Evolutionary conservation across 1,139 yeast species (phyloP).

Genomic region (Zygosaccharomyces sapae): DNA sequence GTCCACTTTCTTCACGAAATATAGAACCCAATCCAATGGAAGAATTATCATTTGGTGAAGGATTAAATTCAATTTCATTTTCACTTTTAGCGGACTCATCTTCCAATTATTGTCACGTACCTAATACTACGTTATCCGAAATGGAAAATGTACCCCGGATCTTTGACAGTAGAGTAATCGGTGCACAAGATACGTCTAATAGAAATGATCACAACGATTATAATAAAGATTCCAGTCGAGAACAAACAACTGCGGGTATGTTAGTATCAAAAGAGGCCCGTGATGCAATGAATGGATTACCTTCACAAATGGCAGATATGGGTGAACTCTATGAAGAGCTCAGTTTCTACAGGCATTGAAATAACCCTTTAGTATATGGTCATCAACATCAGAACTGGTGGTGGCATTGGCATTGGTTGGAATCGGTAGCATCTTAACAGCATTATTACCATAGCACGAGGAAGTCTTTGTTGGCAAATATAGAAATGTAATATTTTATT

Average conservation of each 20-base stretch:
- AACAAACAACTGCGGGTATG: not conserved
- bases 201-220: not conserved
- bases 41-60: constrained; percentile 7
- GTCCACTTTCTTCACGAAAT: constrained; percentile 5
- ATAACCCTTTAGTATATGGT: not conserved
- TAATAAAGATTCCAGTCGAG: not conserved
- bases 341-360: constrained; percentile 25
- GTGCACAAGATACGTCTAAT: constrained; percentile 6
- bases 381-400: not conserved
- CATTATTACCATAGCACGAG: not conserved
- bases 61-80: constrained; percentile 14
- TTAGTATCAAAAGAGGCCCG: not conserved
- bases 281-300: constrained; percentile 13
- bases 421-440: not conserved
- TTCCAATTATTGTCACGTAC: constrained; percentile 10
- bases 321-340: constrained; percentile 28
- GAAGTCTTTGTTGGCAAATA: not conserved
- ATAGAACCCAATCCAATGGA: constrained; percentile 5
- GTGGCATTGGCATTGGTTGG: not conserved
- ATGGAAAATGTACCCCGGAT: constrained; percentile 17
- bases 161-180: constrained; percentile 14
- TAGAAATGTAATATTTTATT: not conserved
- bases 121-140: constrained; percentile 10
- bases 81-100: constrained; percentile 12
- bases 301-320: constrained; percentile 24